Base-by-base conservation (phyloP, 306 rosid species). In the Cucurbita moschata region DNA sequence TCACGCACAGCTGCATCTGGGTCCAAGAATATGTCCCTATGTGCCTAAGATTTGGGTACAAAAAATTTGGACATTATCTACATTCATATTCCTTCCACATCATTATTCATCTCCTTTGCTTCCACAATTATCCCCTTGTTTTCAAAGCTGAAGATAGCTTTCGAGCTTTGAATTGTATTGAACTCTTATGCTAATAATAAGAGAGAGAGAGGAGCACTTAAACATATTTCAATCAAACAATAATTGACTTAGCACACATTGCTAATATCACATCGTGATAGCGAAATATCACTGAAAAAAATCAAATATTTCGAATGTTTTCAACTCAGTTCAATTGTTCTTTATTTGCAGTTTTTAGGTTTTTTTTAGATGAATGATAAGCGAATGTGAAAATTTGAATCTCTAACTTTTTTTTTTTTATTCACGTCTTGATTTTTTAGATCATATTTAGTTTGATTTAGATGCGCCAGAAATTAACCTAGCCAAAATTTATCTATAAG, bases 31-130 rank as follows among this genome's bases (percentile, higher is more conserved):
- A 30, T 69, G 73, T 69, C 73, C 73, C 56, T 69, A 23, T 68
- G 57, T 49, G 73, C 73, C 73, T 69, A 69, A 47, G 73, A 69
- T 69, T 47, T 69, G 42, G 73, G 58, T 69, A 51, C 72, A 16
- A 19, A 66, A 46, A 30, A 69, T 6, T 47, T 47, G 73, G 73
- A 46, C 73, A 68, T 13, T 68, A 44, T 68, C 54, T 67, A 19
- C 40, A 21, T 67, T 67, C 39, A 23, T 47, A 46, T 68, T 65
- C 71, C 71, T 65, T 65, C 30, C n/a, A n/a, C 71, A 65, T 65
- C 35, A 65, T 65, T 65, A 65, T 43, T 68, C 73, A 68, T 68
- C 39, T 68, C 73, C 42, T 68, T 46, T 68, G 73, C 42, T 68
- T 46, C 19, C 72, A 21, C 56, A 68, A 21, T 23, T 47, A 68